Conservation (phyloP, 305 asterid genomes). For the Fraxinus ornus region DNA sequence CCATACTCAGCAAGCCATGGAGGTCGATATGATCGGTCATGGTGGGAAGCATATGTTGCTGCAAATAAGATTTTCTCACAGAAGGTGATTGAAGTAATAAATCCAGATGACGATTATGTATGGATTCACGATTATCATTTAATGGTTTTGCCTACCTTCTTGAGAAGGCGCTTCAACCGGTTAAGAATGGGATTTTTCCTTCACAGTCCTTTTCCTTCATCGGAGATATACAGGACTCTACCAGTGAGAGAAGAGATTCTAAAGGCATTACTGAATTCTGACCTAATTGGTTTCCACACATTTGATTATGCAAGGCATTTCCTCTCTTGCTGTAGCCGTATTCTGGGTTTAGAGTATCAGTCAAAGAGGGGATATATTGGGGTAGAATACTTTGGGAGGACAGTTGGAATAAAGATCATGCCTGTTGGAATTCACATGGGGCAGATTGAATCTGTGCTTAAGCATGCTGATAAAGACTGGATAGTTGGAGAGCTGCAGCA, state of each 20-base stretch:
- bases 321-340: slow-evolving; percentile 50
- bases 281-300: slow-evolving; percentile 50
- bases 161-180: slow-evolving; percentile 45
- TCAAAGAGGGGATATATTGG: slow-evolving; percentile 52
- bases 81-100: slow-evolving; percentile 50
- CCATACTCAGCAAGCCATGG: slow-evolving; percentile 51
- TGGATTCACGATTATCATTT: slow-evolving; percentile 55
- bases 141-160: slow-evolving; percentile 49
- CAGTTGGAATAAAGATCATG: slow-evolving; percentile 50
- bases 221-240: slow-evolving; percentile 44
- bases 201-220: slow-evolving; percentile 52
- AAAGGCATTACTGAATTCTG: slow-evolving; percentile 45
- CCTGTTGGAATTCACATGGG: slow-evolving; percentile 53
- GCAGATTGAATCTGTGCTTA: slow-evolving; percentile 40
- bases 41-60: slow-evolving; percentile 53
- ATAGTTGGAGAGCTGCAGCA: slow-evolving; percentile 44
- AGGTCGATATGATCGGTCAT: slow-evolving; percentile 43
- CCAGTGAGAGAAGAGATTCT: slow-evolving; percentile 49
- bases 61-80: slow-evolving; percentile 50
- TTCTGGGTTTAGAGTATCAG: slow-evolving; percentile 48
- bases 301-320: slow-evolving; percentile 50
- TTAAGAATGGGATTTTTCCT: slow-evolving; percentile 50
- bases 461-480: slow-evolving; percentile 44
- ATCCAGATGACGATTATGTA: slow-evolving; percentile 48
- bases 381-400: slow-evolving; percentile 45